Conservation (phyloP, 2,329 filamentous ascomycete species). For the Hymenoscyphus fructigenus region DNA sequence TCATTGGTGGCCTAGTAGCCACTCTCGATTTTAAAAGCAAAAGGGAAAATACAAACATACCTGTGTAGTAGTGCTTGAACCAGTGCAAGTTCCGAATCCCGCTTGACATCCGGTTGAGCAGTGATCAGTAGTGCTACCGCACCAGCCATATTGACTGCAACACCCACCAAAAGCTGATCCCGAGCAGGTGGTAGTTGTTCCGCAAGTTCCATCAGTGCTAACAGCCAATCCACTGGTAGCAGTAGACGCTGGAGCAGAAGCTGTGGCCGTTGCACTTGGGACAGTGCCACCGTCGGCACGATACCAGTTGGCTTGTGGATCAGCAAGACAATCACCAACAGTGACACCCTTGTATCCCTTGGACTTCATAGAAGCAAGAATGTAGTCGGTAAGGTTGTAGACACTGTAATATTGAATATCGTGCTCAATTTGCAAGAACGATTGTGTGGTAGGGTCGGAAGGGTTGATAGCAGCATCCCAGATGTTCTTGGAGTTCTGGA, state of each 20-base stretch:
- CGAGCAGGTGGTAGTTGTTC: slow-evolving; percentile 11
- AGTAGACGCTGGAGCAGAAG: background rate
- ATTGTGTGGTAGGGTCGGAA: slow-evolving; percentile 21
- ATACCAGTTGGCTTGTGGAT: slow-evolving; percentile 47
- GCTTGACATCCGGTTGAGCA: slow-evolving; percentile 21
- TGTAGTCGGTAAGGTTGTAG: slow-evolving; percentile 39
- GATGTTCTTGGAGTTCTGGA: slow-evolving; percentile 49
- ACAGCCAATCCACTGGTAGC: slow-evolving; percentile 4
- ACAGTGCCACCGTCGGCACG: slow-evolving; percentile 19
- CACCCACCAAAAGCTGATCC: slow-evolving; percentile 22
- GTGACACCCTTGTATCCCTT: slow-evolving; percentile 43
- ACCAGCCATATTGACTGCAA: slow-evolving; percentile 20
- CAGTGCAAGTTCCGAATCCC: slow-evolving; percentile 16
- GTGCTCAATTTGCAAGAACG: slow-evolving; percentile 51
- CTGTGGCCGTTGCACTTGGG: slow-evolving; percentile 1
- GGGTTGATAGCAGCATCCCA: slow-evolving; percentile 27
- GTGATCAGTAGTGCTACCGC: slow-evolving; percentile 19
- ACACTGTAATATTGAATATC: slow-evolving; percentile 41
- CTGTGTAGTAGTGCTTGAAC: background rate
- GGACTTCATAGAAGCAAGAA: slow-evolving; percentile 37
- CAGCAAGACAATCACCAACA: slow-evolving; percentile 48
- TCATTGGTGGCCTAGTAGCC: background rate
- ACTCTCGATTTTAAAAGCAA: background rate
- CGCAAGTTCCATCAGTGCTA: slow-evolving; percentile 22
- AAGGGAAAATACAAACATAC: background rate